Conservation (phyloP, 2,329 filamentous ascomycete genomes). For the Paraconiothyrium sp. region DNA sequence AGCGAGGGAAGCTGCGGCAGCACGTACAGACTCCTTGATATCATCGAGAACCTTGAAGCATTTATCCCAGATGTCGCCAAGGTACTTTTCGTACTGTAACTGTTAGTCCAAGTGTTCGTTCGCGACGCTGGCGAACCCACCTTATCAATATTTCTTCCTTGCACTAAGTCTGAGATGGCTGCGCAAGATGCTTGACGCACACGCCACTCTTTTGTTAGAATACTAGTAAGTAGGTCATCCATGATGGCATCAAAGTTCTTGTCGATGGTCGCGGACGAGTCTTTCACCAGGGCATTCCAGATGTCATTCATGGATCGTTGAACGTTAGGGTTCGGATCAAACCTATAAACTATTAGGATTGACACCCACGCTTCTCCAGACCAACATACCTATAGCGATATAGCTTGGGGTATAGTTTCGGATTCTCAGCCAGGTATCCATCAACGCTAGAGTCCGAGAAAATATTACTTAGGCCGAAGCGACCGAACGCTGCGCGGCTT, state of each 20-base stretch:
- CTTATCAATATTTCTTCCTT: conserved; percentile 71
- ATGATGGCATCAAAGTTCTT: conserved; percentile 89
- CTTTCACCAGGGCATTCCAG: conserved; percentile 95
- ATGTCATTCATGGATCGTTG: conserved; percentile 97
- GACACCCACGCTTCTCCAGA: not conserved
- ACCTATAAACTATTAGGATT: conserved; percentile 54
- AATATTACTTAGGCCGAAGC: conserved; percentile 91
- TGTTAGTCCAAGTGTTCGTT: conserved; percentile 17
- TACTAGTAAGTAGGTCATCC: conserved; percentile 83
- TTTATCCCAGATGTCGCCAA: conserved; percentile 83
- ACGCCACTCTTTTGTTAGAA: conserved; percentile 92
- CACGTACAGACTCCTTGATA: conserved; percentile 89
- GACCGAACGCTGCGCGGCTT: conserved; percentile 92
- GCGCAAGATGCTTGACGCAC: conserved; percentile 91
- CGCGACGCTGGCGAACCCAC: conserved; percentile 25
- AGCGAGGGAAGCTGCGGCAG: conserved; percentile 82
- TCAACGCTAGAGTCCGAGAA: conserved; percentile 81
- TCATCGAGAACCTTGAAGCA: conserved; percentile 94
- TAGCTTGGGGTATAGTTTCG: conserved; percentile 93
- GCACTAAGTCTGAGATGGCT: conserved; percentile 86
- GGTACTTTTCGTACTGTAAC: conserved; percentile 78
- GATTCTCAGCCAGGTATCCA: conserved; percentile 78
- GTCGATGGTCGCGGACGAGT: conserved; percentile 79
- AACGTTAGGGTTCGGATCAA: conserved; percentile 93
- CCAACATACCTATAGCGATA: conserved; percentile 76